phyloP scores from a whole-genome alignment of 805 yeast genomes.

The Metschnikowia rubicola region DNA sequence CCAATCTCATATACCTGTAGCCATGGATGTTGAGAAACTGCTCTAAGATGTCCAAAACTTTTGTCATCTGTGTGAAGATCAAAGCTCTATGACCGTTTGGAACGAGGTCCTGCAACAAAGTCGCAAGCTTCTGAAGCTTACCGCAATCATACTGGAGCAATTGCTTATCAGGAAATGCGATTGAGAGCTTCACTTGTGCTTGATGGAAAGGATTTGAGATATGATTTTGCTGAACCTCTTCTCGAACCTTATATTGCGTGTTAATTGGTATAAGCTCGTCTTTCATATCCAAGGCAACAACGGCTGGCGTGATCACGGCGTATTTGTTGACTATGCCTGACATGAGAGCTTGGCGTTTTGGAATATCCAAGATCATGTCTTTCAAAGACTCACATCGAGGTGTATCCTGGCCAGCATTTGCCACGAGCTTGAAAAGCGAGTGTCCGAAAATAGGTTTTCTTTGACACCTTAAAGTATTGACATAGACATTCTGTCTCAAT shows the following conservation, averaged over 20 bases:
- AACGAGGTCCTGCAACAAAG: conserved; percentile 68
- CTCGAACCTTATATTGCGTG: conserved; percentile 30
- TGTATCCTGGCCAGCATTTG: not conserved
- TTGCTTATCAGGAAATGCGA: conserved; percentile 95
- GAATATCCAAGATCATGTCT: conserved; percentile 24
- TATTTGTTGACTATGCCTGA: conserved; percentile 61
- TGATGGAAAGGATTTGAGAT: conserved; percentile 65
- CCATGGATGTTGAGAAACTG: conserved; percentile 94
- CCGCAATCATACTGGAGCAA: conserved; percentile 95
- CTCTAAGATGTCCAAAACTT: conserved; percentile 88
- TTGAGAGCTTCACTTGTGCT: conserved; percentile 79
- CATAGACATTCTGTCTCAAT: conserved; percentile 54
- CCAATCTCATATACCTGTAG: conserved; percentile 87
- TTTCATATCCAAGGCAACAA: conserved; percentile 69
- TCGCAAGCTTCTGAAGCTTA: conserved; percentile 81
- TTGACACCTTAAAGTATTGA: conserved; percentile 63
- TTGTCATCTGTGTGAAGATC: conserved; percentile 97
- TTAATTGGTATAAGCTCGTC: conserved; percentile 45
- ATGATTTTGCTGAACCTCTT: conserved; percentile 32
- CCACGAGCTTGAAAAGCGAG: conserved; percentile 41
- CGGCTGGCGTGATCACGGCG: conserved; percentile 86
- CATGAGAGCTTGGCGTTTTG: conserved; percentile 33
- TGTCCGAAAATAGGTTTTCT: conserved; percentile 67
- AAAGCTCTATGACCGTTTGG: conserved; percentile 90
- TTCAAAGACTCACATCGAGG: conserved; percentile 24